These are phyloP conservation scores for Piromyces sp. DNA, from an alignment of 192 early-diverging fungal genomes.

Conservation along the genomic window DNA sequence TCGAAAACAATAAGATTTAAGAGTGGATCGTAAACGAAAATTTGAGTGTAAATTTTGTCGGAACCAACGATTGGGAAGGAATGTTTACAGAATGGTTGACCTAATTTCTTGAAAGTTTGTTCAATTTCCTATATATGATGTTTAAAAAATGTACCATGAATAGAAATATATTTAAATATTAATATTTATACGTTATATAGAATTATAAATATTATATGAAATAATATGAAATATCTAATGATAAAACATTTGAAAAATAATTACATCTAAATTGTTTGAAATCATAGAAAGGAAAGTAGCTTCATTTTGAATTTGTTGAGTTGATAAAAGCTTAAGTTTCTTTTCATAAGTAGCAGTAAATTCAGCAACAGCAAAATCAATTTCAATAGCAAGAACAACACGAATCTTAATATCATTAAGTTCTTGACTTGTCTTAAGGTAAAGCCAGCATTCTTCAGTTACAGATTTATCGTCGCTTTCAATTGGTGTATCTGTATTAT, in stretches of 20 bases:
- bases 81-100: neutral
- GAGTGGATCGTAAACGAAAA: slow-evolving; percentile 55
- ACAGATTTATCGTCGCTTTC: slow-evolving; percentile 11
- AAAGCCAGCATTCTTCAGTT: slow-evolving; percentile 7
- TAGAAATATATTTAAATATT: too few relatives aligned
- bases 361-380: neutral
- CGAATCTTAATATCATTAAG: neutral
- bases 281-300: neutral
- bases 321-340: neutral
- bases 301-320: neutral
- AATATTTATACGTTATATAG: too few relatives aligned
- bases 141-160: too few relatives aligned
- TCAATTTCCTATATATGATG: neutral
- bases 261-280: neutral
- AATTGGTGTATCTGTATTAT: slow-evolving; percentile 15
- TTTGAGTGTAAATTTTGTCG: slow-evolving; percentile 1
- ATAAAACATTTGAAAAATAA: neutral
- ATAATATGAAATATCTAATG: too few relatives aligned
- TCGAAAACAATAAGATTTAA: slow-evolving; percentile 64
- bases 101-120: neutral
- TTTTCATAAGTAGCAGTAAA: neutral
- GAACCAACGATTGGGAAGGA: neutral
- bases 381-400: neutral
- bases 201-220: too few relatives aligned
- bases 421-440: neutral